Evolutionary conservation across 2,329 filamentous ascomycete species (phyloP), one percentile per base, ranked within the genome.

Genomic region (Phyllosticta ampelicida): DNA sequence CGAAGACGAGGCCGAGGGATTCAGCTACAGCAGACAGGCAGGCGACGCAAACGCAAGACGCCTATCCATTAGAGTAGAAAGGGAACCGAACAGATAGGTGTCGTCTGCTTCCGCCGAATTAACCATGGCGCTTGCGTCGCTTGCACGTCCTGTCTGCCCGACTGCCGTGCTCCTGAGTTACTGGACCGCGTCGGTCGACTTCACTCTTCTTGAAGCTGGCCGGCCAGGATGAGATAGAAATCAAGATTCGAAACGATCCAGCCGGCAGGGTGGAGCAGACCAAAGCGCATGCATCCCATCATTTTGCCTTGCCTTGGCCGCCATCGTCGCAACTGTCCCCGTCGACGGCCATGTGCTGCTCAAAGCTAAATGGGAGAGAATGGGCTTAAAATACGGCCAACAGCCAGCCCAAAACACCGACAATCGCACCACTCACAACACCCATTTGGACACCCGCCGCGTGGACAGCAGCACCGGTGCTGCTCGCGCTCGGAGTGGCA

Each of bases 301-400:
- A n/a, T n/a, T n/a, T 49, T 49, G 48, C 16, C 13, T 49, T 49
- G 48, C 48, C 16, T 49, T 49, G 48, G n/a, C n/a, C n/a, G n/a
- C 23, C 23, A 3, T 8, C 23, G 23, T 26, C 23, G 8, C 8
- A 8, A 26, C 8, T 26, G 23, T 26, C 23, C 23, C 23, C 23
- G 23, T 26, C 18, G 19, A 18, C 13, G 4, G 13, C 5, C 13
- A 19, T 5, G 48, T 1, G 8, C 4, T 10, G 48, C 13, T 19
- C 18, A 21, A 11, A 19, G 13, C n/a, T 3, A 4, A 16, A 11
- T 9, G 30, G 13, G 30, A 11, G 13, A n/a, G n/a, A n/a, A n/a
- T n/a, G n/a, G n/a, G 36, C 30, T 59, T 60, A 60, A 53, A 59
- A 20, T 6, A 54, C 48, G 10, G 58, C 54, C 9, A 60, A 23